Evolutionary conservation across 768 basidiomycete genomes (phyloP).

Genomic region (Russula earlei): DNA sequence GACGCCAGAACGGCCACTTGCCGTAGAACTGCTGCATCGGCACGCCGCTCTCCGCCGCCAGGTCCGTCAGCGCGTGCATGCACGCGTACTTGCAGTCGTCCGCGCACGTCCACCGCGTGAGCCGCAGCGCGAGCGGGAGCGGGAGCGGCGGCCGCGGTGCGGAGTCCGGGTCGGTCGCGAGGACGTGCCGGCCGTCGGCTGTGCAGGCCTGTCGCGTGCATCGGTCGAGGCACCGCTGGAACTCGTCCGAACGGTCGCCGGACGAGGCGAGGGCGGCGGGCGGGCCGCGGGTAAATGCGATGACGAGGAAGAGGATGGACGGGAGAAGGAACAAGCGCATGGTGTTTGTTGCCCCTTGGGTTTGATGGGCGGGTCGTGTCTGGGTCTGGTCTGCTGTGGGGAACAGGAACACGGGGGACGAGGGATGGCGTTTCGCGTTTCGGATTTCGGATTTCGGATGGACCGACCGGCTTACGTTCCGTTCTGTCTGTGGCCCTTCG

Average conservation of each 20-base stretch:
- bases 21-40: slow-evolving; percentile 76
- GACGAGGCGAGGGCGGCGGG: slow-evolving; percentile 21
- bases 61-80: slow-evolving; percentile 68
- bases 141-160: not conserved
- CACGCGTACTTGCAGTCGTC: slow-evolving; percentile 88
- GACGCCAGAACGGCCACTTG: slow-evolving; percentile 94
- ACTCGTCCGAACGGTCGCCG: slow-evolving; percentile 29
- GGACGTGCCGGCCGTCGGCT: slow-evolving; percentile 25
- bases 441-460: too few species aligned
- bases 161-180: too few species aligned
- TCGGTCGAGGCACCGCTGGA: slow-evolving; percentile 28
- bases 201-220: slow-evolving; percentile 28
- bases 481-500: too few species aligned
- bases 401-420: too few species aligned
- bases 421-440: too few species aligned
- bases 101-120: slow-evolving; percentile 79
- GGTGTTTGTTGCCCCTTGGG: too few species aligned
- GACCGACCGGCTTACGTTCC: too few species aligned
- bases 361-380: too few species aligned
- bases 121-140: slow-evolving; percentile 41
- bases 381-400: too few species aligned
- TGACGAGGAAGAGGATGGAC: not conserved
- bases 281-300: not conserved
- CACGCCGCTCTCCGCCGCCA: slow-evolving; percentile 34
- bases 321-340: slow-evolving; percentile 14